A percentile compares a stretch with the other conserved stretches of the same genome.
Conservation (phyloP, 805 yeast species). For the Metschnikowia orientalis region DNA sequence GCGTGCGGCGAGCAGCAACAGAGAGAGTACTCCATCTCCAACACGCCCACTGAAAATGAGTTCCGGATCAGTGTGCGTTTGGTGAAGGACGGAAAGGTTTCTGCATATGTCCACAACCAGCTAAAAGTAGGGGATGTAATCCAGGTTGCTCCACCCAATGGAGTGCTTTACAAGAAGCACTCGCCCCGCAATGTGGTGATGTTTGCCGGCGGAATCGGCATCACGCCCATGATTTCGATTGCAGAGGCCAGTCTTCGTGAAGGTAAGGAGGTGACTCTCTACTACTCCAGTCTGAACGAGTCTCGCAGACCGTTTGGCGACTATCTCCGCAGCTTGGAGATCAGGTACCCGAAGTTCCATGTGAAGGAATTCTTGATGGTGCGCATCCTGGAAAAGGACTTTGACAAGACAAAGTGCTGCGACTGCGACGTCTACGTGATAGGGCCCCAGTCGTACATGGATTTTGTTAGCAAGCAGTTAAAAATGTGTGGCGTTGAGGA, state of each 20-base stretch:
- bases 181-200: slow-evolving; percentile 33
- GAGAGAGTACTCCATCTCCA: slow-evolving; percentile 59
- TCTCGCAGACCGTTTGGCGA: slow-evolving; percentile 22
- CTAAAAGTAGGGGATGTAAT: slow-evolving; percentile 46
- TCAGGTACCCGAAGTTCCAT: slow-evolving; percentile 15
- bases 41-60: slow-evolving; percentile 29
- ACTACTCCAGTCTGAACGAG: slow-evolving; percentile 28
- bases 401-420: slow-evolving; percentile 17
- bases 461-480: slow-evolving; percentile 22
- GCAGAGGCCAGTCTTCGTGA: slow-evolving; percentile 35
- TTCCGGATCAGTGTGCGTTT: slow-evolving; percentile 58
- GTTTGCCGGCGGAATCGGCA: slow-evolving; percentile 63
- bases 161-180: slow-evolving; percentile 41
- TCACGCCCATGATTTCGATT: slow-evolving; percentile 59
- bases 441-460: slow-evolving; percentile 35
- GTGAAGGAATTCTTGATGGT: slow-evolving; percentile 20
- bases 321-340: slow-evolving; percentile 16
- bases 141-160: slow-evolving; percentile 56
- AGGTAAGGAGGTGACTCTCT: slow-evolving; percentile 29
- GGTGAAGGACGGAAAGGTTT: slow-evolving; percentile 43
- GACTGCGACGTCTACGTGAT: slow-evolving; percentile 27
- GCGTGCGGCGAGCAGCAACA: slow-evolving; percentile 38
- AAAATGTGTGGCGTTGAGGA: slow-evolving; percentile 13
- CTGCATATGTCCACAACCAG: slow-evolving; percentile 45
- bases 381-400: slow-evolving; percentile 19